phyloP scores from a whole-genome alignment of 352 stramenopile species.

The Globisporangium emineosum region DNA sequence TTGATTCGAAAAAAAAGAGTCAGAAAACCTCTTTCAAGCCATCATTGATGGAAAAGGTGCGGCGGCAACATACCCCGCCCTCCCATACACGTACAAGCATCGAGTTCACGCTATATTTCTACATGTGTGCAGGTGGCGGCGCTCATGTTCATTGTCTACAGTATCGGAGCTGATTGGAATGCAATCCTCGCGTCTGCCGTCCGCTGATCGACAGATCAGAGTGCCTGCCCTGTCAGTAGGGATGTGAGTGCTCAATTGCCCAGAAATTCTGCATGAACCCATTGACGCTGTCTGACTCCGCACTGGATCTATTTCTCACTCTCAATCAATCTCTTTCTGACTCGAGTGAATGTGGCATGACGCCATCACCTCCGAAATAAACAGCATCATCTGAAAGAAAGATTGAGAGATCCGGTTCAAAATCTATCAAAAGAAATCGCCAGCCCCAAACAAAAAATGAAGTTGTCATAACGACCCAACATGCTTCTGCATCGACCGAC shows the following conservation, averaged over 20 bases:
- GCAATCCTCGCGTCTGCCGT: not conserved
- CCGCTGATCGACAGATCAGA: not conserved
- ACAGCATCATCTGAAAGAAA: not conserved
- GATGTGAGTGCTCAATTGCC: not conserved
- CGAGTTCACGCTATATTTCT: too few relatives aligned
- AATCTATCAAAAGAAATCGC: not conserved
- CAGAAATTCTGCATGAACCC: not conserved
- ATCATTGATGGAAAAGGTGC: not conserved
- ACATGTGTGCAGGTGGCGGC: too few relatives aligned
- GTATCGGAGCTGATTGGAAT: not conserved
- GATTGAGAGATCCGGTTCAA: not conserved
- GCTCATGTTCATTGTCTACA: not conserved
- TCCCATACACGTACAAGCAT: too few relatives aligned
- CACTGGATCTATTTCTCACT: not conserved
- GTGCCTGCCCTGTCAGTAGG: not conserved
- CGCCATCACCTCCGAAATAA: not conserved
- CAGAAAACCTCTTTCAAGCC: too few relatives aligned
- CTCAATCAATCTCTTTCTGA: not conserved
- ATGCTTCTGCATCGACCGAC: not conserved
- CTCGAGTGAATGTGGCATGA: not conserved
- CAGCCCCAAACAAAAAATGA: not conserved
- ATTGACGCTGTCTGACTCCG: not conserved
- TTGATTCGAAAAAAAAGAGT: too few relatives aligned
- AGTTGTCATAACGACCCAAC: not conserved
- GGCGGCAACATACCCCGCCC: too few relatives aligned